These are phyloP conservation scores for Coprinopsis strossmayeri DNA, from an alignment of 768 basidiomycete genomes.

Conservation along the genomic window DNA sequence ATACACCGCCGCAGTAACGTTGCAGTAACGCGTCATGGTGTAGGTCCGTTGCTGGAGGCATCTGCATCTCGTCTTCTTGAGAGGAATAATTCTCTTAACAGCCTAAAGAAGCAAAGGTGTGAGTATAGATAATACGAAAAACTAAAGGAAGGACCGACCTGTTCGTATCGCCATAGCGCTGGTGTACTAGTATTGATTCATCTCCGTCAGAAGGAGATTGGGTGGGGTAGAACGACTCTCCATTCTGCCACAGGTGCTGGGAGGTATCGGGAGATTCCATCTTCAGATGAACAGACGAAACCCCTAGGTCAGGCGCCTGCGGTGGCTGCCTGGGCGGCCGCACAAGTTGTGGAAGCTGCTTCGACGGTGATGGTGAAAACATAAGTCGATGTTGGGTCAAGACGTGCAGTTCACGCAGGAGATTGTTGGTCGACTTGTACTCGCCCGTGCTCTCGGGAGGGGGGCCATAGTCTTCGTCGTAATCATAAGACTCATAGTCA, in stretches of 20 bases:
- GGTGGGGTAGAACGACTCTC: background rate
- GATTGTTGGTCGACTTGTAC: slow-evolving; percentile 57
- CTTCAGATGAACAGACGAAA: too few relatives aligned
- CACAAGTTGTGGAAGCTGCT: background rate
- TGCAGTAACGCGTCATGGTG: too few relatives aligned
- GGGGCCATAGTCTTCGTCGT: too few relatives aligned
- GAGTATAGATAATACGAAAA: background rate
- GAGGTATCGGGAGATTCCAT: too few relatives aligned
- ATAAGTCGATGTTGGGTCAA: slow-evolving; percentile 59
- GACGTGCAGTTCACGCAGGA: slow-evolving; percentile 67
- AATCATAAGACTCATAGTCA: slow-evolving; percentile 4
- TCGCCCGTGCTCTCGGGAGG: slow-evolving; percentile 18
- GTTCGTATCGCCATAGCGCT: slow-evolving; percentile 29
- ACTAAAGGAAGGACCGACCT: slow-evolving; percentile 31
- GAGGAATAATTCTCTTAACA: slow-evolving; percentile 60
- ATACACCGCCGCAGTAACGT: too few relatives aligned
- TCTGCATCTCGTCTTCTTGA: slow-evolving; percentile 44
- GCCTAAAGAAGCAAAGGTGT: slow-evolving; percentile 27
- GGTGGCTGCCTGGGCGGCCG: background rate
- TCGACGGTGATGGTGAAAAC: slow-evolving; percentile 23
- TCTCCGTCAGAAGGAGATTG: background rate
- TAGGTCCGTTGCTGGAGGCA: slow-evolving; percentile 15
- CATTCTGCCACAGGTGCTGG: background rate
- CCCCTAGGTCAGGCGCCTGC: too few relatives aligned
- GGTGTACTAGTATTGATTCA: background rate